phyloP scores from a whole-genome alignment of 1,139 yeast genomes.

The Hanseniaspora gamundiae region DNA sequence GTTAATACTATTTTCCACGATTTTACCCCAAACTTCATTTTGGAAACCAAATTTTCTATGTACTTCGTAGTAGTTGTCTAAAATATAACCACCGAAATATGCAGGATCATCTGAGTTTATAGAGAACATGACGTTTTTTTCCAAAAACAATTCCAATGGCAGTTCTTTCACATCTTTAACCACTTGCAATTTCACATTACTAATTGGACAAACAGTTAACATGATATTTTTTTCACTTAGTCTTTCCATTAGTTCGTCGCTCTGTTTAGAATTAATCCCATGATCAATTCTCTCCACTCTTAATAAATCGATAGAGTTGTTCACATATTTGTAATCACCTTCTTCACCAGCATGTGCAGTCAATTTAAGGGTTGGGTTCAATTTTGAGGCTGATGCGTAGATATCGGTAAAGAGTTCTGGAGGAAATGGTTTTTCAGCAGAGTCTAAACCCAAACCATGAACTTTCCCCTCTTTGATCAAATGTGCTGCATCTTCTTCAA shows the following conservation, averaged over 20 bases:
- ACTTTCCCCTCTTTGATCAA: conserved; percentile 44
- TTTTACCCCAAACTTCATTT: conserved; percentile 41
- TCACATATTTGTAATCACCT: conserved; percentile 57
- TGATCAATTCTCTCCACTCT: conserved; percentile 65
- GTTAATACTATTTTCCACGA: conserved; percentile 48
- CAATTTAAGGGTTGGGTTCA: conserved; percentile 40
- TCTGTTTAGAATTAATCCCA: conserved; percentile 54
- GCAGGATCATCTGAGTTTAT: conserved; percentile 82
- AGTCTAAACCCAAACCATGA: conserved; percentile 66
- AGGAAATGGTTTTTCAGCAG: conserved; percentile 65
- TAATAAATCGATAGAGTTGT: conserved; percentile 43
- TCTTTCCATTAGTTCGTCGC: conserved; percentile 38
- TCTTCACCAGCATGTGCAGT: conserved; percentile 89
- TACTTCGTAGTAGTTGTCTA: conserved; percentile 59
- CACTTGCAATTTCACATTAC: conserved; percentile 65
- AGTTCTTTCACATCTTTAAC: conserved; percentile 52
- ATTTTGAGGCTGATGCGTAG: conserved; percentile 35
- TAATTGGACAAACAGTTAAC: conserved; percentile 64
- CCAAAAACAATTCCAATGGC: conserved; percentile 50
- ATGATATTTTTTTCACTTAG: conserved; percentile 42
- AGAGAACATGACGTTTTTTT: conserved; percentile 55
- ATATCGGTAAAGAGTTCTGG: conserved; percentile 56
- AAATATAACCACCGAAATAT: conserved; percentile 70
- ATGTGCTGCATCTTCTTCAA: conserved; percentile 35
- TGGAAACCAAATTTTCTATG: conserved; percentile 53